These are phyloP conservation scores for Melampsora medusae DNA, from an alignment of 1,284 basidiomycete species.

Conservation along the genomic window DNA sequence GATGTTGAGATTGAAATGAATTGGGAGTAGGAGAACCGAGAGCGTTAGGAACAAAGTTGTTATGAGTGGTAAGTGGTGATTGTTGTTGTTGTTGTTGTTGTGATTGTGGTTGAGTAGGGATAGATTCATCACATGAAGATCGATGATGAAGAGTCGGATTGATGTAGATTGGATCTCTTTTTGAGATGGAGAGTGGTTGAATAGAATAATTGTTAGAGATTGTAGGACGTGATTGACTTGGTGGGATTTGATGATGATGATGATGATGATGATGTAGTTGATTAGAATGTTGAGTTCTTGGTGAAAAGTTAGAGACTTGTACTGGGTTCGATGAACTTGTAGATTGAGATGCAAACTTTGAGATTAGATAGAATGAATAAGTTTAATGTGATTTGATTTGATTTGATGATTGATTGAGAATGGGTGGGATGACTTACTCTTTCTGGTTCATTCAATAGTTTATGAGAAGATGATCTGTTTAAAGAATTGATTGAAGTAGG, in stretches of 20 bases:
- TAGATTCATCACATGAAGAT: background rate
- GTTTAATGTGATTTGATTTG: too few species aligned
- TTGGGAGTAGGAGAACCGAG: too few species aligned
- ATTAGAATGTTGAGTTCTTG: slow-evolving; percentile 10
- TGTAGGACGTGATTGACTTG: background rate
- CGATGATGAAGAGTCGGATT: background rate
- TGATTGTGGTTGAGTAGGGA: background rate
- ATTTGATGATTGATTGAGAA: background rate
- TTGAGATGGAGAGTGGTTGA: background rate
- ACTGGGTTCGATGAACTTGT: too few species aligned
- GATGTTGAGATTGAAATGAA: slow-evolving; percentile 15
- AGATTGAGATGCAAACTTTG: background rate
- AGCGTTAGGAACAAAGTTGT: too few species aligned
- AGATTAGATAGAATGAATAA: background rate
- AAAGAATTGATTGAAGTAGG: too few species aligned
- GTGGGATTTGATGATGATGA: background rate
- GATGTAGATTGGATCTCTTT: background rate
- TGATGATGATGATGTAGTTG: background rate
- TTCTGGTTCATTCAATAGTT: too few species aligned
- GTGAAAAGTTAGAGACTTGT: slow-evolving; percentile 11
- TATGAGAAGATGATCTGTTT: too few species aligned
- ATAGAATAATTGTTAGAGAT: background rate
- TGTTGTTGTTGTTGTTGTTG: background rate
- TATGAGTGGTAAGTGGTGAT: too few species aligned
- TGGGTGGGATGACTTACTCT: background rate